These are phyloP conservation scores for Guyanaporus albipodus DNA, from an alignment of 768 basidiomycete species.

Conservation along the genomic window DNA sequence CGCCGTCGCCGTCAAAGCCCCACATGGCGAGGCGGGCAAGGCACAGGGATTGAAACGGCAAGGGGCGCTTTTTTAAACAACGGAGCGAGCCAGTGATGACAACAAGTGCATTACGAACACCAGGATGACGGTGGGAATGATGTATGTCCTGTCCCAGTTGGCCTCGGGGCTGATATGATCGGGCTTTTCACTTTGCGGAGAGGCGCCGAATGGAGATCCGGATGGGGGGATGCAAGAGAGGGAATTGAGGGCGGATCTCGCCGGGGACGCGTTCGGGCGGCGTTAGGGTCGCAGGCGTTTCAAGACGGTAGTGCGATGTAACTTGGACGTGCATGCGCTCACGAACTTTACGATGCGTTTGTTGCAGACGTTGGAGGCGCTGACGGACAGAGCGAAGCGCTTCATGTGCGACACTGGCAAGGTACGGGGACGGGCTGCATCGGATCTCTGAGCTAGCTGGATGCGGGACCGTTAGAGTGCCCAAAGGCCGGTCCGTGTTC, in stretches of 20 bases:
- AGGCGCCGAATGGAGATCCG: constrained; percentile 24
- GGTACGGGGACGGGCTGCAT: neutral
- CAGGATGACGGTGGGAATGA: constrained; percentile 16
- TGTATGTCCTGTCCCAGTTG: constrained; percentile 11
- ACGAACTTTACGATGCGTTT: neutral
- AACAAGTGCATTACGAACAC: constrained; percentile 20
- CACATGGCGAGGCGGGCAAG: constrained; percentile 18
- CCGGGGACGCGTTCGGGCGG: constrained; percentile 19
- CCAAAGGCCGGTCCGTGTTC: too few relatives aligned
- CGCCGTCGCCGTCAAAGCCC: constrained; percentile 1
- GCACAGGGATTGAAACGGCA: constrained; percentile 9
- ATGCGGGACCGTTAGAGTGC: constrained; percentile 17
- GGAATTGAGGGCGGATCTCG: constrained; percentile 30
- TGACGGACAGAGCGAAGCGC: too few relatives aligned
- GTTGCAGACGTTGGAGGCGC: neutral
- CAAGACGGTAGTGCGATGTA: constrained; percentile 12
- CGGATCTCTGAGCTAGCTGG: constrained; percentile 7
- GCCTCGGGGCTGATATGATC: constrained; percentile 17
- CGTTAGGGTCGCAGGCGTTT: constrained; percentile 21
- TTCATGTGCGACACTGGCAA: too few relatives aligned
- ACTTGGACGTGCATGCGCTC: constrained; percentile 2
- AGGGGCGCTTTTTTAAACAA: neutral
- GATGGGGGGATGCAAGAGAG: neutral
- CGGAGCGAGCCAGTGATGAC: too few relatives aligned
- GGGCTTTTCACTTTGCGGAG: constrained; percentile 20